Evolutionary conservation across 192 early-diverging fungal genomes (phyloP), one percentile per base, ranked within the genome.

Genomic region (Chytriomyces sp.): DNA sequence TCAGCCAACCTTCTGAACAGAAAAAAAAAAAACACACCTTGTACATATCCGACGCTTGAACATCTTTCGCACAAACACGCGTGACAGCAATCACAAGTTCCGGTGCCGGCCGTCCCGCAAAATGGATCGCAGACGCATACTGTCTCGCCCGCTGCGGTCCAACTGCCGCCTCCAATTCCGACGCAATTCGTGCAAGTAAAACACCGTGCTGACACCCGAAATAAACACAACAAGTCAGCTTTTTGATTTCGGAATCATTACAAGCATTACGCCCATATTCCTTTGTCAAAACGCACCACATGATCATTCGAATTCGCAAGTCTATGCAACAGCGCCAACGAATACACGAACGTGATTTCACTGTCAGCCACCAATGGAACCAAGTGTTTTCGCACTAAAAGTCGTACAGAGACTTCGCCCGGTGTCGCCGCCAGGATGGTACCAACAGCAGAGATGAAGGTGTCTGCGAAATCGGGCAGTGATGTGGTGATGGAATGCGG

Each of bases 11-110:
- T n/a, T n/a, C n/a, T n/a, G n/a, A n/a, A n/a, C n/a, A n/a, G n/a
- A n/a, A 69, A 13, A 1, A 8, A 1, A 0, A 28, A n/a, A 0
- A 69, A 9, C 50, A 9, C n/a, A 72, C 69, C 53, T 77, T 77
- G 24, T 45, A 24, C 7, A 77, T 50, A 47, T 69, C 61, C 13
- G 50, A 69, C 6, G 76, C 76, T 50, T 77, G 76, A 8, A 77
- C 64, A 26, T 50, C 67, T 20, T 45, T 59, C 5, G 49, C 50
- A 46, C 46, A 35, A 1, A 77, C 35, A 8, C 46, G 18, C 13
- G 53, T 24, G 5, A 70, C 64, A 11, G 67, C 67, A 43, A 35
- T 35, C 47, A 68, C 61, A 24, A 69, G 45, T 6, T 76, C 65
- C 43, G 64, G 43, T 2, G 64, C 23, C 45, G 59, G 75, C 16